Base-by-base conservation (phyloP, 768 basidiomycete species). In the Tubosaeta sp. region DNA sequence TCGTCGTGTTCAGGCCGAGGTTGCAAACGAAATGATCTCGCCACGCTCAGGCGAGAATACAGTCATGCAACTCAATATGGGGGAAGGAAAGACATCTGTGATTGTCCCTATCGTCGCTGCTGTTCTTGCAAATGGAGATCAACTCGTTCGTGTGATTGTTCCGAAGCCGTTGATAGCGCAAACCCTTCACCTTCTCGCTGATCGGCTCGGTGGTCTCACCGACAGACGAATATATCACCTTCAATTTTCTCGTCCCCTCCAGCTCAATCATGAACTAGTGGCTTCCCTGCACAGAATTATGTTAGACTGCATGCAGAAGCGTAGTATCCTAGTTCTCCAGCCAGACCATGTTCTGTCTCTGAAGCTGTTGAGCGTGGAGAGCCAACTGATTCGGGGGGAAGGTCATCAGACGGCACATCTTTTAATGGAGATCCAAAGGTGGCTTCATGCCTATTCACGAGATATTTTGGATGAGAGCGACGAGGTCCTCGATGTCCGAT, bases 311-410 rank as follows among this genome's bases (percentile, higher is more conserved):
- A 66, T 64, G 55, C 47, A 47, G 0, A 60, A 61, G 17, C 61
- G 68, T 8, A 81, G 81, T 0, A 58, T 83, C n/a, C 59, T 81
- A 12, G 65, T 83, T 0, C 52, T 68, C 11, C 81, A 82, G 43
- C 82, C 81, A 0, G 80, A 82, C 43, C 78, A 83, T 27, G 65
- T 80, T 12, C 67, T 82, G 3, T 82, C 81, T 0, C 76, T 77
- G 52, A 71, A 72, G 55, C 66, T 82, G 16, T 73, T 76, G 70
- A 71, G 68, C 4, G 62, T 80, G 22, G 74, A 82, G 50, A 64
- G 57, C 31, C 62, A 65, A 27, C 50, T 71, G 10, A 27, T 32
- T 14, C 42, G 12, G 14, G n/a, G 1, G n/a, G n/a, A n/a, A n/a
- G n/a, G n/a, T n/a, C n/a, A n/a, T n/a, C n/a, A n/a, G n/a, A n/a